Base-by-base conservation (phyloP, 176 grass and related monocot species). In the Oryza officinalis region DNA sequence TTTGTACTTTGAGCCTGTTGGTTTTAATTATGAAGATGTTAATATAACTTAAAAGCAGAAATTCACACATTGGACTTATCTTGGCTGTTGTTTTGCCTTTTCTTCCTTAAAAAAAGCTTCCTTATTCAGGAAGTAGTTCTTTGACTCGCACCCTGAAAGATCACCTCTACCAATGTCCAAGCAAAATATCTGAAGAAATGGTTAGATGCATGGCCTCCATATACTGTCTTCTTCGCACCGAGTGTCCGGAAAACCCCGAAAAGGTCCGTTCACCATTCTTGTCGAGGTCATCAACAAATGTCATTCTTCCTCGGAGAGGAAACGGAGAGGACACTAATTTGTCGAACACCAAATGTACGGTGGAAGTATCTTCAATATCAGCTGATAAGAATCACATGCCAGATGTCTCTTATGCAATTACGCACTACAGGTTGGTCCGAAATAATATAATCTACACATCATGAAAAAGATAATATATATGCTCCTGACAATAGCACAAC, bases 131-230 rank as follows among this genome's bases (percentile, higher is more conserved):
- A 84, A 89, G 86, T 75, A 88, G 79, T 83, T 88, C 84, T 74
- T 84, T 92, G 60, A 78, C 90, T 54, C 88, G 88, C 26, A 99
- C 93, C 25, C 81, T 99, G 83, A 99, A 96, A 90, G 93, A 99
- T 38, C 91, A 99, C 81, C 85, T 99, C 25, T 88, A 92, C 32
- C 93, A 96, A 84, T 96, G 96, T 60, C 96, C 96, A 59, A 96
- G 92, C 77, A 99, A 95, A 85, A 99, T 99, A 85, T 99, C 96
- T 32, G 96, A 99, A 91, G 96, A 99, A 87, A 94, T 99, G 96
- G 85, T 99, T 54, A 90, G 88, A 83, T 99, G 96, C 80, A 94
- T 99, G 96, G 86, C 96, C 37, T 89, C 89, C 18, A 85, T 96
- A 80, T 99, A 96, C 78, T 89, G 81, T 83, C 90, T 87, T 82